Base-by-base conservation (phyloP, 2,329 filamentous ascomycete species). In the Ophiocordyceps camponoti-rufipedis region DNA sequence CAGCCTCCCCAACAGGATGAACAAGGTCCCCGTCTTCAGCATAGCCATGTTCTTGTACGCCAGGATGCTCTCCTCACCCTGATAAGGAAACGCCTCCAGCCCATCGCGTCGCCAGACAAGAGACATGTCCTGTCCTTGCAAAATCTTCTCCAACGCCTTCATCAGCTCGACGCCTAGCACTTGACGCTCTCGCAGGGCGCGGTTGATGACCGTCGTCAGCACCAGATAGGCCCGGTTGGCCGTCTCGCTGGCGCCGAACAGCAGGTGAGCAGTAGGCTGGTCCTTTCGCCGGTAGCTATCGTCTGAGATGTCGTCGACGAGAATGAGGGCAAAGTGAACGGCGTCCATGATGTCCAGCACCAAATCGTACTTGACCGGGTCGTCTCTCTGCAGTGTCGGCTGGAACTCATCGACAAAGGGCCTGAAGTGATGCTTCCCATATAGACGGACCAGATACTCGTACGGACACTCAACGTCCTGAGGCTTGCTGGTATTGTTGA, bases 291-390 rank as follows among this genome's bases (percentile, higher is more conserved):
- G 48, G 35, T 31, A 19, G 43, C 49, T 50, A 43, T 50, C 32
- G 40, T 50, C 49, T 23, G 47, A 50, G 18, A 50, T 49, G 32
- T 50, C 49, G 28, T 50, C 49, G 12, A 50, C 49, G 4, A 50
- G 31, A 12, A 50, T 50, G 2, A 50, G 39, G n/a, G 46, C 47
- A n/a, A 50, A 47, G 38, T 50, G 49, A 4, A 50, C 47, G 2
- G 49, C 49, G 19, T 50, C 49, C 49, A 50, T 50, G 19, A 50
- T 50, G 39, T 50, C 49, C 6, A 50, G 46, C 14, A 49, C 41
- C 18, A 50, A 23, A 4, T 31, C 23, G 33, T 47, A 47, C 31
- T 50, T 49, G 19, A 28, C 43, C 2, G 49, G 44, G 19, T 49
- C 41, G 10, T 49, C 35, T 7, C 12, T 10, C 18, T 43, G 33